Evolutionary conservation across 164 flowering plant genomes (phyloP), one percentile per base, ranked within the genome.

Genomic region (Annona cherimola): DNA sequence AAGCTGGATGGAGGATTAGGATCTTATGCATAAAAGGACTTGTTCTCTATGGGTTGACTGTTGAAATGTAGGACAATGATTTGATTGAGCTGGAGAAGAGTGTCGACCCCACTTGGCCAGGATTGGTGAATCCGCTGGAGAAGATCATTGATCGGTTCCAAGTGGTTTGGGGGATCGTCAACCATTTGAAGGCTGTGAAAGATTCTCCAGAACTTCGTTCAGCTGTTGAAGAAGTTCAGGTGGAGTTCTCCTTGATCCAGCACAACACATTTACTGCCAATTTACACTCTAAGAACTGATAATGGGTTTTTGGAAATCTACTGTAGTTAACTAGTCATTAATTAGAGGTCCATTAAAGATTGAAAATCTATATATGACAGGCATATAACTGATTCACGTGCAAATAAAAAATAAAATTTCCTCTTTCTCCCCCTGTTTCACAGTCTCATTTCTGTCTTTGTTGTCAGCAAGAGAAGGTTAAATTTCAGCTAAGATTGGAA

Each of bases 151-250:
- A 92, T 81, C 81, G 84, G 43, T 70, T 90, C 71, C 70, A 72
- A 46, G 91, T 93, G 54, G 96, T 87, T 68, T 95, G 98, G 99
- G 98, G 99, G 6, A 81, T 91, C 8, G 90, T 95, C 68, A 84
- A 83, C 79, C 99, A 95, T 87, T 92, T 91, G 42, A 93, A 95
- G 85, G 57, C 90, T 4, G 99, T 93, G 20, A 95, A 93, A 77
- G 98, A 95, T 78, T 80, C 88, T 9, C 60, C 93, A 18, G 99
- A 95, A 66, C 88, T 93, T 26, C 96, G 99, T 40, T 74, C 96
- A n/a, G 98, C 98, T 46, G 87, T 95, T 66, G 93, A 91, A 76
- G 98, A 93, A 82, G 92, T 95, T 61, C 98, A 93, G 96, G 99
- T 95, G 57, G 7, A 64, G 5, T 19, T 62, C 35, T 5, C 65